A percentile compares a stretch with the other conserved stretches of the same genome.
Conservation (phyloP, 495 filamentous ascomycete genomes). For the Jackrogersella multiformis region DNA sequence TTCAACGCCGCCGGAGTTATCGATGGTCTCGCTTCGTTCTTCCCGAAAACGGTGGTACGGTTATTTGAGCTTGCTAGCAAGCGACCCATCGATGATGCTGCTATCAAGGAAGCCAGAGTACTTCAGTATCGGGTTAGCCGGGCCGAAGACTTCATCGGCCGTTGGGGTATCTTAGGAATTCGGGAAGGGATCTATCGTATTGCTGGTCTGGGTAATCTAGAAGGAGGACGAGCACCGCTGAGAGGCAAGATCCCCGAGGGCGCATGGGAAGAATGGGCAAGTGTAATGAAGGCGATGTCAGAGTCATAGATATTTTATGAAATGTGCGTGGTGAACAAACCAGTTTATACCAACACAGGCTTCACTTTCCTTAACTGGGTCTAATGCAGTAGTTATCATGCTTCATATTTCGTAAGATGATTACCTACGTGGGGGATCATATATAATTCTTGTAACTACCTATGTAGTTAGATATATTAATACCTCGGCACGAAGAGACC, state of each 20-base stretch:
- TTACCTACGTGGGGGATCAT: too few relatives aligned
- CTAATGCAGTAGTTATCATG: too few relatives aligned
- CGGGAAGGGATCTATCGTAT: slow-evolving; percentile 65
- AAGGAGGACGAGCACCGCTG: slow-evolving; percentile 63
- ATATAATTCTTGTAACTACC: too few relatives aligned
- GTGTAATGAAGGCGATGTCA: slow-evolving; percentile 24
- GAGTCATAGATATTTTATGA: neutral
- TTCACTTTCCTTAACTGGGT: too few relatives aligned
- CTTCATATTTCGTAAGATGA: too few relatives aligned
- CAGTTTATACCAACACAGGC: too few relatives aligned
- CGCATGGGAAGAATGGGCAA: slow-evolving; percentile 20
- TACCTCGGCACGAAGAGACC: too few relatives aligned
- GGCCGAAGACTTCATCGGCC: slow-evolving; percentile 67
- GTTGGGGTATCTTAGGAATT: slow-evolving; percentile 64
- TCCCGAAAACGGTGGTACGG: slow-evolving; percentile 65
- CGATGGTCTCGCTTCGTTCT: slow-evolving; percentile 69
- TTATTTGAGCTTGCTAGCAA: slow-evolving; percentile 58
- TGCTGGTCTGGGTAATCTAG: slow-evolving; percentile 61
- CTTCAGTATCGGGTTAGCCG: slow-evolving; percentile 65
- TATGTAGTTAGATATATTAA: too few relatives aligned
- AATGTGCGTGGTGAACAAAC: neutral
- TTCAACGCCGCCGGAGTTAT: slow-evolving; percentile 69
- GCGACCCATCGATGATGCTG: slow-evolving; percentile 32
- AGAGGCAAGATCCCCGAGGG: slow-evolving; percentile 58
- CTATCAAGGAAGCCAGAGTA: slow-evolving; percentile 51